A percentile compares a stretch with the other conserved stretches of the same genome.
These are phyloP conservation scores for Aspergillus persii DNA, from an alignment of 2,329 filamentous ascomycete genomes.

Conservation along the genomic window DNA sequence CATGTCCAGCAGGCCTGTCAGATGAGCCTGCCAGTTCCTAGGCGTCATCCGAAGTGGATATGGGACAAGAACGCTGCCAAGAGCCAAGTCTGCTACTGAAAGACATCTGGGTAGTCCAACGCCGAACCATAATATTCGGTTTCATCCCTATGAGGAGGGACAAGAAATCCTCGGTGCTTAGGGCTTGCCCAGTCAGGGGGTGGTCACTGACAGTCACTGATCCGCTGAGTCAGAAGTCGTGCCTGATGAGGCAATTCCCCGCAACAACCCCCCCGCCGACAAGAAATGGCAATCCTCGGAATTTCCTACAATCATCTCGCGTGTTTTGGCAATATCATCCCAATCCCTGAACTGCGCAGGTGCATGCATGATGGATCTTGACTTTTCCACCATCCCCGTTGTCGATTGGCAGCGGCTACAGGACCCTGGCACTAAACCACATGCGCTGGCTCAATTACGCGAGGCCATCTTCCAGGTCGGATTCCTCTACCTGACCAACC, in stretches of 20 bases:
- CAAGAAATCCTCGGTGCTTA: background rate
- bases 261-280: background rate
- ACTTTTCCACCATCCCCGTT: constrained; percentile 31
- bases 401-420: constrained; percentile 29
- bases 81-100: background rate
- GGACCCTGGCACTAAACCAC: constrained; percentile 22
- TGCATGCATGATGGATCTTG: background rate
- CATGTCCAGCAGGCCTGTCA: too few relatives aligned
- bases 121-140: background rate
- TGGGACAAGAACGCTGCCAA: background rate
- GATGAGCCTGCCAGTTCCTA: background rate
- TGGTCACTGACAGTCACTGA: background rate
- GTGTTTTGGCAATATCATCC: background rate
- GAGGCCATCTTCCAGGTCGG: constrained; percentile 36
- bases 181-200: background rate
- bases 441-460: constrained; percentile 25
- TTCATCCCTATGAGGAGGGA: background rate
- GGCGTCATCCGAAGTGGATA: background rate
- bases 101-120: background rate
- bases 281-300: background rate
- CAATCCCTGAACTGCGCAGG: background rate
- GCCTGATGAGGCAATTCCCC: background rate
- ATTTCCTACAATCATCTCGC: background rate
- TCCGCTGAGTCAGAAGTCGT: background rate
- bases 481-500: constrained; percentile 36